phyloP scores from a whole-genome alignment of 768 basidiomycete genomes.

The Tephrocybe sp. region DNA sequence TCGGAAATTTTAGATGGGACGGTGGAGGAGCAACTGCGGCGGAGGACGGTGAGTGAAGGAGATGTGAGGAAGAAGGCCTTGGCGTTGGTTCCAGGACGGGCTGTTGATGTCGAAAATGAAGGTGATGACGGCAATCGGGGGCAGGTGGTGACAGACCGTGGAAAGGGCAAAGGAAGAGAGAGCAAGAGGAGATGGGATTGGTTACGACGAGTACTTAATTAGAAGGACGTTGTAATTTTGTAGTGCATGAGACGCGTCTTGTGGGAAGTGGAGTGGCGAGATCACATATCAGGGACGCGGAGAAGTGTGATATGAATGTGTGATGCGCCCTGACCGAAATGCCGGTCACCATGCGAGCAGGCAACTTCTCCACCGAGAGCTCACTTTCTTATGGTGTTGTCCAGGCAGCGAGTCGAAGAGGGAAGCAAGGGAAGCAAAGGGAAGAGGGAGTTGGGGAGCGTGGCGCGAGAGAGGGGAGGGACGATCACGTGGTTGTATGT shows the following conservation, averaged over 20 bases:
- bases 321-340: conserved; percentile 5
- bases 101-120: conserved; percentile 10
- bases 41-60: conserved; percentile 57
- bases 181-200: conserved; percentile 25
- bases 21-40: conserved; percentile 25
- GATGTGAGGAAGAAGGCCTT: conserved; percentile 27
- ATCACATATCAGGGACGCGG: conserved; percentile 8
- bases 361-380: neutral
- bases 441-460: no score
- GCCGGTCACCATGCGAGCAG: conserved; percentile 7
- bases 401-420: no score
- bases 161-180: conserved; percentile 7
- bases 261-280: neutral
- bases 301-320: neutral
- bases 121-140: neutral
- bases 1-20: conserved; percentile 29
- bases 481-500: conserved; percentile 12
- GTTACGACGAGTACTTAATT: conserved; percentile 22
- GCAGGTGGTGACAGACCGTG: conserved; percentile 1
- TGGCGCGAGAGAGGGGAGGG: neutral
- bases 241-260: neutral
- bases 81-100: conserved; percentile 10
- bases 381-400: no score
- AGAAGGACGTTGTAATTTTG: neutral
- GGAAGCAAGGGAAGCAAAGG: no score